These are phyloP conservation scores for Dysphania ambrosioides DNA, from an alignment of 148 eudicot species.

Conservation along the genomic window DNA sequence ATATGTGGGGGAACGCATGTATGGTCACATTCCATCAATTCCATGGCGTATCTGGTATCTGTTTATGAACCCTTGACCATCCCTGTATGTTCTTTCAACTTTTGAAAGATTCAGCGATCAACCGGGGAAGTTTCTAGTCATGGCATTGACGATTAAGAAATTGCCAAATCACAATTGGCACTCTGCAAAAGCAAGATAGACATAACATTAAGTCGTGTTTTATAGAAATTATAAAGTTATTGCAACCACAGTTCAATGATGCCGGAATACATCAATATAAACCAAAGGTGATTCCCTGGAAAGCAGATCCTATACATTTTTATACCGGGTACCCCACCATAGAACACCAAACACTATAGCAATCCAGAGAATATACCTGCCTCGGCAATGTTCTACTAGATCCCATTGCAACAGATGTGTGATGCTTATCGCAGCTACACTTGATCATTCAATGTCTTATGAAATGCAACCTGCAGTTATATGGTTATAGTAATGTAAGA, in stretches of 20 bases:
- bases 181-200: not conserved
- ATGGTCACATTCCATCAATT: not conserved
- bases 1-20: not conserved
- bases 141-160: not conserved
- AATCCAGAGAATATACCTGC: slow-evolving; percentile 15
- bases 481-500: not conserved
- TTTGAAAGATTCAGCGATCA: too few species aligned
- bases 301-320: not conserved
- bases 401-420: slow-evolving; percentile 5
- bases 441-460: slow-evolving; percentile 58
- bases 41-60: not conserved
- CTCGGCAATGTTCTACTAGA: not conserved
- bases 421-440: slow-evolving; percentile 6
- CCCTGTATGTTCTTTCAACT: too few species aligned
- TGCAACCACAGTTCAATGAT: not conserved
- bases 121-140: not conserved
- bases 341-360: not conserved
- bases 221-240: not conserved
- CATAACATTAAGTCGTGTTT: not conserved
- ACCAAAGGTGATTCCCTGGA: not conserved
- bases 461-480: slow-evolving; percentile 59
- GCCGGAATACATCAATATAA: not conserved
- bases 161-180: not conserved
- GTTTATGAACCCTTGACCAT: not conserved
- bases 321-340: too few species aligned